Evolutionary conservation across 208 protist species (phyloP).

Genomic region (Porcisia hertigi): DNA sequence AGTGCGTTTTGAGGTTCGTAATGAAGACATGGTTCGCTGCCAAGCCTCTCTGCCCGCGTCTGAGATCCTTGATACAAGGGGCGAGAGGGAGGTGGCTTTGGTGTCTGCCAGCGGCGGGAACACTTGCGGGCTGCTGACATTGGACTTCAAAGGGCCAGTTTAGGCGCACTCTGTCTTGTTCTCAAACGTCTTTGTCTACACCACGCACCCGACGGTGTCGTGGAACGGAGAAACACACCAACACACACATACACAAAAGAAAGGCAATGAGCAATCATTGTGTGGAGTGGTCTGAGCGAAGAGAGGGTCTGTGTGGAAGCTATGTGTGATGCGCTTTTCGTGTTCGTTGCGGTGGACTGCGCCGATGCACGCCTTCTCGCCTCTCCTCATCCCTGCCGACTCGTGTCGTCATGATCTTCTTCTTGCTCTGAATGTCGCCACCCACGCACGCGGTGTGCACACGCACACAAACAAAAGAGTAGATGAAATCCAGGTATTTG

Average conservation of each 20-base stretch:
- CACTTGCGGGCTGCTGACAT: constrained; percentile 26
- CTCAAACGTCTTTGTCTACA: no score
- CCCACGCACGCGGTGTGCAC: no score
- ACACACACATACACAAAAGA: not conserved
- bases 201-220: not conserved
- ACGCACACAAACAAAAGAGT: no score
- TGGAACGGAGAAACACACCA: not conserved
- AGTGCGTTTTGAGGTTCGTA: constrained; percentile 58
- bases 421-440: no score
- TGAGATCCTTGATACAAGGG: constrained; percentile 20
- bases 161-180: not conserved
- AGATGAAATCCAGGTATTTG: no score
- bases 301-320: not conserved
- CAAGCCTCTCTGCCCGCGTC: constrained; percentile 17
- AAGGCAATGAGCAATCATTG: no score
- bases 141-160: not conserved
- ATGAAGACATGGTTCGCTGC: constrained; percentile 27
- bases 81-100: constrained; percentile 18
- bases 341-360: no score
- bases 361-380: no score
- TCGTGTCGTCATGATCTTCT: no score
- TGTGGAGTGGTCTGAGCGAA: not conserved
- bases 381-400: no score
- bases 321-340: not conserved
- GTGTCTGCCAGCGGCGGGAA: not conserved